Evolutionary conservation across 805 yeast genomes (phyloP), one percentile per base, ranked within the genome.

Genomic region (Lachancea mirantina): DNA sequence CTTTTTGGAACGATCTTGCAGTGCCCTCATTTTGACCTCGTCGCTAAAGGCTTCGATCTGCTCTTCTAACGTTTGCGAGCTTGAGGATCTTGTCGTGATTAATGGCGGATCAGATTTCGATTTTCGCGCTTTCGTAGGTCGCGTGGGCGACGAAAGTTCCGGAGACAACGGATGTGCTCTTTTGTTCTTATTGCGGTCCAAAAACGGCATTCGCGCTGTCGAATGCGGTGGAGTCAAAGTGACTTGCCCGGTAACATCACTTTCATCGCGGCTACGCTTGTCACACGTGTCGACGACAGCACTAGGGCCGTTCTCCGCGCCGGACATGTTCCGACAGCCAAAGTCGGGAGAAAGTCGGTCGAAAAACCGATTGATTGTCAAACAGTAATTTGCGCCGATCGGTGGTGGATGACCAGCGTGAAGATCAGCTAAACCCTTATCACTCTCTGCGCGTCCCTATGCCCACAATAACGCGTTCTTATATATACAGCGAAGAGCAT

Each of bases 1-100:
- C 57, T 92, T 89, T 8, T 54, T 42, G 14, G 41, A 22, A 1
- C 34, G 39, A 20, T 43, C 47, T 24, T 37, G 43, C 4, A 43
- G 30, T 19, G 29, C 30, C 26, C 26, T 23, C 21, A 35, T 22
- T 15, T 28, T 14, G 28, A 40, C n/a, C 16, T 30, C 19, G 32
- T 39, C 34, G 14, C 39, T 19, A 24, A 55, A 39, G 4, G 56
- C 47, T 16, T 43, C 43, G 23, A 55, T 30, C 15, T 54, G 41
- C 23, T 55, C 59, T 21, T 49, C 49, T 19, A 55, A 28, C 1
- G 59, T 47, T 26, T 54, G 29, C 17, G 49, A 49, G 17, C 57
- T 57, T 28, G 51, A 54, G 1, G 55, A 46, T 25, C 61, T 47
- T 7, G 56, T 34, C 23, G 38, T 34, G 26, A 34, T 34, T 17